Percentiles rank a stretch among this genome's conserved stretches.
These are phyloP conservation scores for Emergomyces orientalis DNA, from an alignment of 2,329 filamentous ascomycete genomes.

Conservation along the genomic window DNA sequence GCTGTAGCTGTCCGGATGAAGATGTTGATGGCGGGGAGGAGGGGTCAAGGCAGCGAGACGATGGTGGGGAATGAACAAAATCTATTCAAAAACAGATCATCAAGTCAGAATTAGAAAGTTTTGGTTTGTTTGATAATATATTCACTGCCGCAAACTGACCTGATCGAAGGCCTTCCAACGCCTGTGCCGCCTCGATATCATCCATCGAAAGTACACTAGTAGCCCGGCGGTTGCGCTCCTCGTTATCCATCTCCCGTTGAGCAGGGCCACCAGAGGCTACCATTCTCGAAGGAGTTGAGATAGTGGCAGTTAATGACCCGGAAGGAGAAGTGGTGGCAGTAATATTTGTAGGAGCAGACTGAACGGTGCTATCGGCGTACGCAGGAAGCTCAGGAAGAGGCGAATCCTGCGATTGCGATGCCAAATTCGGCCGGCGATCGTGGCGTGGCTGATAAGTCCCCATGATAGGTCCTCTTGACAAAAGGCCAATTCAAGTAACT, in stretches of 20 bases:
- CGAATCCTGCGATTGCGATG: background rate
- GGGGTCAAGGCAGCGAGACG: slow-evolving; percentile 29
- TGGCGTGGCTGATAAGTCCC: slow-evolving; percentile 5
- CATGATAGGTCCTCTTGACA: background rate
- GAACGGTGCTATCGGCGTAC: background rate
- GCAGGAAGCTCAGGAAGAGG: background rate
- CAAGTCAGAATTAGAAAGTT: background rate
- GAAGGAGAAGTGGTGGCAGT: background rate
- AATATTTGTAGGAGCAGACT: background rate
- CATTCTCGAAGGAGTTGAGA: background rate
- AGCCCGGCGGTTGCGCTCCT: slow-evolving; percentile 36
- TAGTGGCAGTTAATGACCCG: background rate
- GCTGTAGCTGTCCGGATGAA: slow-evolving; percentile 35
- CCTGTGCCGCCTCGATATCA: slow-evolving; percentile 57
- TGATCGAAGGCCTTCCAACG: slow-evolving; percentile 62
- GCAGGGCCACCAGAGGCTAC: slow-evolving; percentile 18
- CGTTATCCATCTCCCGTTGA: slow-evolving; percentile 35
- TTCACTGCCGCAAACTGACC: slow-evolving; percentile 42
- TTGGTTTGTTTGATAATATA: background rate
- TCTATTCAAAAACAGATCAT: slow-evolving; percentile 37
- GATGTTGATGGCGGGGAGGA: slow-evolving; percentile 25
- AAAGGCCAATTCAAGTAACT: background rate
- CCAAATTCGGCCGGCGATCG: slow-evolving; percentile 1
- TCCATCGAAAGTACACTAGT: slow-evolving; percentile 42
- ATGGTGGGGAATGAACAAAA: slow-evolving; percentile 55